These are phyloP conservation scores for Mortierella sp. DNA, from an alignment of 371 early-diverging fungal species.

Conservation along the genomic window DNA sequence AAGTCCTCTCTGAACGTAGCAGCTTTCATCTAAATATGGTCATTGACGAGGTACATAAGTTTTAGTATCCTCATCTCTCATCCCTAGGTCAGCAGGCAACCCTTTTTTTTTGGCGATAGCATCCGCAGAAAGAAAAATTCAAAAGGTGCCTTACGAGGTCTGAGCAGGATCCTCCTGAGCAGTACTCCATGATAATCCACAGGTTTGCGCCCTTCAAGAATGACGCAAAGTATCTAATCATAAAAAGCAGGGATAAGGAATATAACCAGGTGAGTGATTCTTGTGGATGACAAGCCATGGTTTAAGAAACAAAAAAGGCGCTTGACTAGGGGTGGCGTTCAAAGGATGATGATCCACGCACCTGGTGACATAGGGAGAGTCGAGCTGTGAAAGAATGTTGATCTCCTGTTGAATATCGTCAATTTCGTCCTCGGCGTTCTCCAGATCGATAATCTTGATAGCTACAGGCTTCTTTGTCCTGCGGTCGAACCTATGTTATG, in stretches of 20 bases:
- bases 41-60: background rate
- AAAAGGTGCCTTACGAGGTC: conserved; percentile 74
- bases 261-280: background rate
- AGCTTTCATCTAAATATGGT: conserved; percentile 77
- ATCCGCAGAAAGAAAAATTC: background rate
- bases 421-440: conserved; percentile 97
- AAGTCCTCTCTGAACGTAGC: conserved; percentile 87
- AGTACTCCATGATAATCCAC: conserved; percentile 97
- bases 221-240: conserved; percentile 81
- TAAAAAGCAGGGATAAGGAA: background rate
- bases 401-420: conserved; percentile 99
- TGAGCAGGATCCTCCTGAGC: conserved; percentile 91
- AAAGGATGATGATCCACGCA: conserved; percentile 33
- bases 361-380: conserved; percentile 93
- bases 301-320: background rate
- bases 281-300: background rate
- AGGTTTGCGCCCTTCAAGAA: conserved; percentile 85
- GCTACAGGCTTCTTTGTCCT: conserved; percentile 87
- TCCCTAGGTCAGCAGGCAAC: conserved; percentile 5
- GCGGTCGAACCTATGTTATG: conserved; percentile 74
- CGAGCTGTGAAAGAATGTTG: conserved; percentile 92
- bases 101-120: background rate
- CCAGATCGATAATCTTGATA: conserved; percentile 94
- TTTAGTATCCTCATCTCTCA: background rate
- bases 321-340: no score